These are phyloP conservation scores for Geranium incanum DNA, from an alignment of 441 rosid species.

Conservation along the genomic window DNA sequence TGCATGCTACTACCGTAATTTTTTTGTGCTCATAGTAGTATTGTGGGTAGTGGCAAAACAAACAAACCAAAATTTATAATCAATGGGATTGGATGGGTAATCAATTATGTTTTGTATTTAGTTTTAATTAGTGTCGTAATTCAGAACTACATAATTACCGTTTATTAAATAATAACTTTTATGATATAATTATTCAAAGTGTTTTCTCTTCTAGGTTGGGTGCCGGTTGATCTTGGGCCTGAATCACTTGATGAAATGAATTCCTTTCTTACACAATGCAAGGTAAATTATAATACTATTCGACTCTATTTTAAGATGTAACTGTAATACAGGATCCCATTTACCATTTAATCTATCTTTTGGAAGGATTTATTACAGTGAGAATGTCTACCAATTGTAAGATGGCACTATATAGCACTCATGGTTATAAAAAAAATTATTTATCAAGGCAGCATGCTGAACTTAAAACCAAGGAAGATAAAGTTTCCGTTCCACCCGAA, in stretches of 20 bases:
- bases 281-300: slow-evolving; percentile 39
- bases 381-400: neutral
- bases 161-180: neutral
- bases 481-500: neutral
- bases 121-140: neutral
- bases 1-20: neutral
- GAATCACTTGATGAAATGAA: slow-evolving; percentile 44
- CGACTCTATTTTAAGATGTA: slow-evolving; percentile 8
- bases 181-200: slow-evolving; percentile 9
- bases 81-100: neutral
- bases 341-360: neutral
- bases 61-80: neutral
- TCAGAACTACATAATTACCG: neutral
- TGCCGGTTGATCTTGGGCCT: slow-evolving; percentile 64
- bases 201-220: slow-evolving; percentile 45
- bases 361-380: neutral
- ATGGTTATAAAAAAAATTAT: neutral
- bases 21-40: neutral
- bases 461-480: neutral
- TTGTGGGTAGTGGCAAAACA: neutral
- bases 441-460: slow-evolving; percentile 2
- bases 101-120: neutral
- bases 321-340: slow-evolving; percentile 2
- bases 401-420: neutral
- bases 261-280: slow-evolving; percentile 38